A percentile compares a stretch with the other conserved stretches of the same genome.
These are phyloP conservation scores for Lyophyllum decastes DNA, from an alignment of 768 basidiomycete species.

Conservation along the genomic window DNA sequence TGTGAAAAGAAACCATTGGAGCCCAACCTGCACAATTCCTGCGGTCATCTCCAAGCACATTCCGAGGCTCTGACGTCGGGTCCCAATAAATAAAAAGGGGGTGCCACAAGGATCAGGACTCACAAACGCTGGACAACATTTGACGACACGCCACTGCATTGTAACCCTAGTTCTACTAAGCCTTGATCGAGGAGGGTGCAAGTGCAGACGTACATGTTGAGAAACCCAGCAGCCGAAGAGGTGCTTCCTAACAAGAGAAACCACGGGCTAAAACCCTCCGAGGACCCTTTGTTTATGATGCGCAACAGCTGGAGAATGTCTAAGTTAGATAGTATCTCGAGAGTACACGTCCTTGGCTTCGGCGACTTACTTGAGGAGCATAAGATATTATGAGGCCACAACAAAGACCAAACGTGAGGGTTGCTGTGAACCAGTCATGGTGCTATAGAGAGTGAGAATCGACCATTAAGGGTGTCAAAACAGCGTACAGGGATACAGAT, in stretches of 20 bases:
- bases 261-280: conserved; percentile 90
- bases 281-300: conserved; percentile 44
- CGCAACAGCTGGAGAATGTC: background rate
- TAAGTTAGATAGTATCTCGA: background rate
- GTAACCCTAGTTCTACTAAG: conserved; percentile 55
- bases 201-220: conserved; percentile 67
- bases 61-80: conserved; percentile 53
- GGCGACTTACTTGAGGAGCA: conserved; percentile 67
- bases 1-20: conserved; percentile 86
- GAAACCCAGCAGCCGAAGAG: conserved; percentile 76
- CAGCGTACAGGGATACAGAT: conserved; percentile 2
- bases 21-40: conserved; percentile 77
- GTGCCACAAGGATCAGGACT: conserved; percentile 27
- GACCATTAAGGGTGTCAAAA: background rate
- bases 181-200: background rate
- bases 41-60: conserved; percentile 79
- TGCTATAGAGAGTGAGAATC: conserved; percentile 39
- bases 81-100: background rate
- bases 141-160: conserved; percentile 80
- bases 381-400: conserved; percentile 82
- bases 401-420: conserved; percentile 65
- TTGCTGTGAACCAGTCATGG: conserved; percentile 71
- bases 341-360: conserved; percentile 26
- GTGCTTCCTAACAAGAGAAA: conserved; percentile 88
- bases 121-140: conserved; percentile 79